Percentiles rank a stretch among this genome's conserved stretches.
Conservation (phyloP, 1,284 basidiomycete genomes). For the Mycena citricolor region DNA sequence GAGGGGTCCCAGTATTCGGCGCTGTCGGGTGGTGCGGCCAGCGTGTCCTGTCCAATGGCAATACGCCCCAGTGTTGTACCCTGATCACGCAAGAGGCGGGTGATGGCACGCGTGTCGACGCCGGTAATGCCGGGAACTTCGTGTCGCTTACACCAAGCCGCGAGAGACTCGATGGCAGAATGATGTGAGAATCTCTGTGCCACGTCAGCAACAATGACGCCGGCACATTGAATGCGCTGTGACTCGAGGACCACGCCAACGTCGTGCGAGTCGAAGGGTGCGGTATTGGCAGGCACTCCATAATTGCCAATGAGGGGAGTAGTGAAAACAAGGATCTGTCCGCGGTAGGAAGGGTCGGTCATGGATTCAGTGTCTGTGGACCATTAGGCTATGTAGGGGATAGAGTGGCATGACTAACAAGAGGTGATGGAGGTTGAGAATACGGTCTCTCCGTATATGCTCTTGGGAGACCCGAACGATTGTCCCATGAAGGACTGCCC, state of each 20-base stretch:
- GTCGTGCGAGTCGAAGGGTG: slow-evolving; percentile 75
- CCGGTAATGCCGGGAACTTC: slow-evolving; percentile 93
- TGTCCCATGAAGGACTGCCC: slow-evolving; percentile 90
- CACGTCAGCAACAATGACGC: slow-evolving; percentile 92
- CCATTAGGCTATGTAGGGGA: slow-evolving; percentile 4
- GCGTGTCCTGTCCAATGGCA: slow-evolving; percentile 78
- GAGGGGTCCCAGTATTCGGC: slow-evolving; percentile 92
- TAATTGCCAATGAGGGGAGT: slow-evolving; percentile 99
- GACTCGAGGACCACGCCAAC: slow-evolving; percentile 94
- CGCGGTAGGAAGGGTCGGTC: slow-evolving; percentile 98
- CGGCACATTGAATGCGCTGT: slow-evolving; percentile 86
- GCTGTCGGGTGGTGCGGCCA: slow-evolving; percentile 55
- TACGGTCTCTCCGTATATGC: slow-evolving; percentile 95
- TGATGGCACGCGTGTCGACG: slow-evolving; percentile 97
- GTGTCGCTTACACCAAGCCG: slow-evolving; percentile 91
- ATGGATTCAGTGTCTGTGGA: slow-evolving; percentile 93
- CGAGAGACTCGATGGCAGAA: slow-evolving; percentile 88
- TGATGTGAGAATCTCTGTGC: slow-evolving; percentile 96
- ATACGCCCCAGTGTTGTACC: slow-evolving; percentile 95
- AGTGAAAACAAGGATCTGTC: slow-evolving; percentile 98
- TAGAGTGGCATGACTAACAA: slow-evolving; percentile 53
- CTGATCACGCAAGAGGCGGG: slow-evolving; percentile 90
- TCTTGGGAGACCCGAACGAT: slow-evolving; percentile 88
- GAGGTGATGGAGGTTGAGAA: slow-evolving; percentile 99
- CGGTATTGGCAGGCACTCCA: slow-evolving; percentile 86